Evolutionary conservation across 2,329 filamentous ascomycete species (phyloP).

Genomic region (Aureobasidium namibiae): DNA sequence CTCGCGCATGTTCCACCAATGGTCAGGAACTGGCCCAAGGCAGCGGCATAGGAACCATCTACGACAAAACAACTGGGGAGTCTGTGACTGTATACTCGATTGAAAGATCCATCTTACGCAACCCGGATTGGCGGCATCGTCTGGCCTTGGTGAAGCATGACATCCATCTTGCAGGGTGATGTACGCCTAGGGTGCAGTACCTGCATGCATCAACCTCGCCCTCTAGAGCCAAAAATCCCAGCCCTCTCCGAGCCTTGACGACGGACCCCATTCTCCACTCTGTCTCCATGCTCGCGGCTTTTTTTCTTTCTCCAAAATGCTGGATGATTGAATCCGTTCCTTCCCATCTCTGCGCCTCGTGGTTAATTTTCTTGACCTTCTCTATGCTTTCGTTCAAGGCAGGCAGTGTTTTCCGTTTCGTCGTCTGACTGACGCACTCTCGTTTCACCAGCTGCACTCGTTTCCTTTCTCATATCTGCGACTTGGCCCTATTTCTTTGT

Average conservation of each 20-base stretch:
- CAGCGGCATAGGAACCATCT: background rate
- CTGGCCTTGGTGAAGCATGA: slow-evolving; percentile 8
- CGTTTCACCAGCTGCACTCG: slow-evolving; percentile 13
- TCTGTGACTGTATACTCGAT: background rate
- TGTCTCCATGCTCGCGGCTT: slow-evolving; percentile 9
- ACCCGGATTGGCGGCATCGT: slow-evolving; percentile 3
- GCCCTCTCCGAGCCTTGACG: slow-evolving; percentile 9
- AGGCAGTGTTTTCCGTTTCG: slow-evolving; percentile 6
- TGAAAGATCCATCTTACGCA: background rate
- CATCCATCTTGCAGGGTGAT: slow-evolving; percentile 12
- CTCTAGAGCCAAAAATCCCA: slow-evolving; percentile 10
- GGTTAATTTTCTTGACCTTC: background rate
- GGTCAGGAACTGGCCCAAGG: background rate
- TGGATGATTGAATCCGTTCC: background rate
- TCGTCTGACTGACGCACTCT: slow-evolving; percentile 12
- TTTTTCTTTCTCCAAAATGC: background rate
- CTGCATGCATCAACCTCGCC: slow-evolving; percentile 12
- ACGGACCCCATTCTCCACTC: slow-evolving; percentile 9
- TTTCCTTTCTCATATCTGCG: slow-evolving; percentile 10
- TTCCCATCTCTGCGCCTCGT: background rate
- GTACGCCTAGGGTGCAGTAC: slow-evolving; percentile 9
- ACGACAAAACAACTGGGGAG: background rate
- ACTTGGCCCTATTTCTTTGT: slow-evolving; percentile 8
- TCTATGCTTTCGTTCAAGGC: slow-evolving; percentile 9
- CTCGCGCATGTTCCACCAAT: background rate